phyloP scores from a whole-genome alignment of 805 yeast species.

The Candida parachauliodes region DNA sequence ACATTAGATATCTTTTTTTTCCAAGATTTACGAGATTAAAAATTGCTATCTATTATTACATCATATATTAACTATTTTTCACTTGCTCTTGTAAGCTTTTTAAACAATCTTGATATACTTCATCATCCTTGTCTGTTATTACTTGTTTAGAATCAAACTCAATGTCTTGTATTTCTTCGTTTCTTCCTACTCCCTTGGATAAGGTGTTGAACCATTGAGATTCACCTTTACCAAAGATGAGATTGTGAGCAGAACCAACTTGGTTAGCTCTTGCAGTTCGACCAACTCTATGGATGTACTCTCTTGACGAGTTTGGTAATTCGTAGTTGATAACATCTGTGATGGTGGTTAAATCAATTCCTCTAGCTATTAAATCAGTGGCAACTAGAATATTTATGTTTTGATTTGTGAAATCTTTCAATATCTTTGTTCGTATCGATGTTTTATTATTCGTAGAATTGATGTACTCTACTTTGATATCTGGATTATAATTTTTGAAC shows the following conservation, averaged over 20 bases:
- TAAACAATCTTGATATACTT: slow-evolving; percentile 23
- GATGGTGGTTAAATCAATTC: slow-evolving; percentile 74
- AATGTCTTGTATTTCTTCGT: slow-evolving; percentile 17
- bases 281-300: slow-evolving; percentile 94
- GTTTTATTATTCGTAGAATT: slow-evolving; percentile 56
- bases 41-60: not conserved
- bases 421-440: slow-evolving; percentile 48
- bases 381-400: slow-evolving; percentile 57
- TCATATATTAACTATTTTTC: not conserved
- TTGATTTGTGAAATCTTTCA: slow-evolving; percentile 57
- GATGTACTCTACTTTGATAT: slow-evolving; percentile 38
- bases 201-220: slow-evolving; percentile 54
- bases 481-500: slow-evolving; percentile 15
- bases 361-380: slow-evolving; percentile 95
- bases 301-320: slow-evolving; percentile 81
- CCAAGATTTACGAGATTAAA: too few species aligned
- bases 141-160: slow-evolving; percentile 20
- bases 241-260: slow-evolving; percentile 67
- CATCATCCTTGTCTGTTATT: slow-evolving; percentile 21
- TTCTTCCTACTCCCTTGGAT: slow-evolving; percentile 48
- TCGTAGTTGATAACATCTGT: slow-evolving; percentile 85
- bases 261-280: slow-evolving; percentile 94
- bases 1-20: not conserved
- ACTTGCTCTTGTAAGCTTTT: slow-evolving; percentile 21
- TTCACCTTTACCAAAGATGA: slow-evolving; percentile 79